Evolutionary conservation across 306 rosid species (phyloP), one percentile per base, ranked within the genome.

Genomic region (Sechiopsis laciniata): DNA sequence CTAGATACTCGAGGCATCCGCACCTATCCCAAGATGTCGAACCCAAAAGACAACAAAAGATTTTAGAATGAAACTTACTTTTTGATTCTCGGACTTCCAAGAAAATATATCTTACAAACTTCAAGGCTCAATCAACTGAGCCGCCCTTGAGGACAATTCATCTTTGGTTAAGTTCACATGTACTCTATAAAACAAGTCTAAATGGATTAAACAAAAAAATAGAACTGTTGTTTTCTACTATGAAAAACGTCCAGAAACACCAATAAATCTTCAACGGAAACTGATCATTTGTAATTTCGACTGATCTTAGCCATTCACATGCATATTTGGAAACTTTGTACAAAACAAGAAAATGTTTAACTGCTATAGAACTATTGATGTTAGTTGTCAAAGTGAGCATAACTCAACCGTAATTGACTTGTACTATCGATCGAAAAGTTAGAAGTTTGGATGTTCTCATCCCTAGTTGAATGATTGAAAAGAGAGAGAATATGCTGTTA

Each of bases 401-500:
- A 32, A 3, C 37, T 32, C 37, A 32, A 40, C 46, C 46, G 1
- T 40, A 40, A 40, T 8, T 40, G 8, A 40, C 1, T 40, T 40
- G 7, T 40, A 40, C 10, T 40, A 6, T 13, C 58, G 8, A 7
- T 6, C 51, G 58, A 11, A 21, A 8, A 42, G 48, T 42, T 42
- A 42, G 7, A 42, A 42, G 7, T 67, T 20, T 8, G 48, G 12
- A 42, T 42, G 48, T 42, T 12, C 11, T 7, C 48, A 42, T 42
- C 48, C 48, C 0, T 42, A 7, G 48, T 46, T 67, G 56, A 46
- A 67, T 67, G n/a, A 67, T 45, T 71, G 61, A 14, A 21, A 52
- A 52, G 19, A 72, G 78, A 22, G 77, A 76, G 73, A 79, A 79
- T 83, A 89, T 84, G 78, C 91, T 79, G 59, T 75, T 63, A 29